Percentiles rank a stretch among this genome's conserved stretches.
phyloP scores from a whole-genome alignment of 305 asterid genomes.

The Andrographis paniculata region DNA sequence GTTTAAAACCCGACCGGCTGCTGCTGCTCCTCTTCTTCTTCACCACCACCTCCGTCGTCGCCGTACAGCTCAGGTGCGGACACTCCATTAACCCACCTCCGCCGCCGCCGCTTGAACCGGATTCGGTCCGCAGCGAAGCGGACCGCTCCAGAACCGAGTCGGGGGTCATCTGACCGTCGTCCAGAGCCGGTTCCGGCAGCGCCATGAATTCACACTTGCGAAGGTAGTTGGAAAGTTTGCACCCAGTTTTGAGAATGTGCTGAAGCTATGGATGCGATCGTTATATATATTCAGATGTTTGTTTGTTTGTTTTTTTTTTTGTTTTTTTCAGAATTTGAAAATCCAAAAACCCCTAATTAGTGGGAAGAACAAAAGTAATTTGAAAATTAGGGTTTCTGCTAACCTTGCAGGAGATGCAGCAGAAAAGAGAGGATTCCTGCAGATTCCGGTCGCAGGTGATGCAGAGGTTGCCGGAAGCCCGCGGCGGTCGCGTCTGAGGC shows the following conservation, averaged over 20 bases:
- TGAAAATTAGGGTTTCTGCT: neutral
- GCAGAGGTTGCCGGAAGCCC: slow-evolving; percentile 46
- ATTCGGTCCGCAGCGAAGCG: slow-evolving; percentile 42
- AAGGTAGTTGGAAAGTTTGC: slow-evolving; percentile 33
- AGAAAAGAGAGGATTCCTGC: slow-evolving; percentile 51
- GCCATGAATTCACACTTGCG: slow-evolving; percentile 34
- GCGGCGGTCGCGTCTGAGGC: slow-evolving; percentile 40
- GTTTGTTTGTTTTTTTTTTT: too few relatives aligned
- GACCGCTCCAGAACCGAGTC: slow-evolving; percentile 53
- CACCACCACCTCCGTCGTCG: slow-evolving; percentile 43
- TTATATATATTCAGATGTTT: too few relatives aligned
- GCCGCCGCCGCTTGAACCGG: slow-evolving; percentile 44
- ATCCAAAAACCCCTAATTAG: too few relatives aligned
- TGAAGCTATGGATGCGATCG: slow-evolving; percentile 36
- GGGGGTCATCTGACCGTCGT: slow-evolving; percentile 73
- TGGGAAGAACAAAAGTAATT: neutral
- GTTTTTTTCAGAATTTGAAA: too few relatives aligned
- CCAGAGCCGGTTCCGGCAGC: slow-evolving; percentile 43
- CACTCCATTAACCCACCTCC: slow-evolving; percentile 20
- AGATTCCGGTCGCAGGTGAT: slow-evolving; percentile 53
- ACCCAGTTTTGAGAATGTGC: slow-evolving; percentile 33
- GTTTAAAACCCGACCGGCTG: slow-evolving; percentile 26
- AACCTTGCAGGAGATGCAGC: slow-evolving; percentile 89
- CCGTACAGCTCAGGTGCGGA: slow-evolving; percentile 35
- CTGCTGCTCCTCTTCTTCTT: slow-evolving; percentile 50